phyloP scores from a whole-genome alignment of 2,329 filamentous ascomycete genomes.

The Emergomyces orientalis region DNA sequence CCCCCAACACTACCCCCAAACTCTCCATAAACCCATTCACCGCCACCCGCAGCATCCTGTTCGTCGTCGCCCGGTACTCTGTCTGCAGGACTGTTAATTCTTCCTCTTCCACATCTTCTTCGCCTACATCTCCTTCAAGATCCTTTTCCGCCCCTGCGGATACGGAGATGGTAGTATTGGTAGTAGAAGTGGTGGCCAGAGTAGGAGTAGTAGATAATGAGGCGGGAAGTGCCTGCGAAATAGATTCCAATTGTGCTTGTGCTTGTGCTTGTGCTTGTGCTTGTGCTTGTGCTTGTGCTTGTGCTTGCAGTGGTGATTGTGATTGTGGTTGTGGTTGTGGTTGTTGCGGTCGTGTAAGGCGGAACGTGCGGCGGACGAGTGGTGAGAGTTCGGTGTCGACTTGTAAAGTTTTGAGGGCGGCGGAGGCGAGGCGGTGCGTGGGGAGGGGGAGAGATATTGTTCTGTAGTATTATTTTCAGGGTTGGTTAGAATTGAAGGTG shows the following conservation, averaged over 20 bases:
- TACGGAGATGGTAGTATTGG: not conserved
- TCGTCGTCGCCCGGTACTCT: constrained; percentile 79
- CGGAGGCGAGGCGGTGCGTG: constrained; percentile 63
- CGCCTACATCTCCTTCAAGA: not conserved
- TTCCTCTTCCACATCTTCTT: not conserved
- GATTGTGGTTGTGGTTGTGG: constrained; percentile 1
- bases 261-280: constrained; percentile 4
- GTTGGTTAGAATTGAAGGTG: constrained; percentile 9
- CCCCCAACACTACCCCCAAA: constrained; percentile 69
- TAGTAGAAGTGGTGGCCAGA: not conserved
- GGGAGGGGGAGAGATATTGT: constrained; percentile 73
- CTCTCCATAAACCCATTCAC: constrained; percentile 97
- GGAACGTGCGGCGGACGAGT: constrained; percentile 64
- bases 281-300: not conserved
- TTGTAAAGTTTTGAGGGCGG: constrained; percentile 63
- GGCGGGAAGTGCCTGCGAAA: not conserved
- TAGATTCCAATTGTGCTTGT: not conserved
- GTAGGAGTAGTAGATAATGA: not conserved
- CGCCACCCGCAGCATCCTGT: constrained; percentile 90
- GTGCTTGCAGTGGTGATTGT: constrained; percentile 10
- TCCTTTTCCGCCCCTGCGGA: not conserved
- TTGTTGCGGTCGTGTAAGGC: constrained; percentile 37
- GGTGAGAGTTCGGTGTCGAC: constrained; percentile 87
- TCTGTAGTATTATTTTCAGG: constrained; percentile 11
- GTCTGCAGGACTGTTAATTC: constrained; percentile 53